Conservation (phyloP, 139 green algal genomes). For the Chlamydomonas eustigma region DNA sequence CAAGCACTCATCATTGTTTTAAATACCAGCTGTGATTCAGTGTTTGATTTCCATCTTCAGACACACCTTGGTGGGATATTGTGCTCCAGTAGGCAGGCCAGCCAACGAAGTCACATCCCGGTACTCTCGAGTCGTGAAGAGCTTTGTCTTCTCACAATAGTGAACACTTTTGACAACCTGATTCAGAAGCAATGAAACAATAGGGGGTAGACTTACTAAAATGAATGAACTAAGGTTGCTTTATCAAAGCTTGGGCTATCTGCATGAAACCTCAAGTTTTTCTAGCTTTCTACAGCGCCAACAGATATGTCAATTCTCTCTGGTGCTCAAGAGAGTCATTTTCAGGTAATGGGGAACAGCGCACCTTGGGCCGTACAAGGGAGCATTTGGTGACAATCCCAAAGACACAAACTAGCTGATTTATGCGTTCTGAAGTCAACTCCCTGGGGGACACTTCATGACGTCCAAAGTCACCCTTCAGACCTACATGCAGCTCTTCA, state of each 20-base stretch:
- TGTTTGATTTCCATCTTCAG: too few species aligned
- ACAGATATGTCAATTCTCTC: too few species aligned
- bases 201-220: too few species aligned
- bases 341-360: too few species aligned
- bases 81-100: conserved; percentile 56
- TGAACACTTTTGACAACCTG: conserved; percentile 76
- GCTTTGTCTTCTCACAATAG: conserved; percentile 75
- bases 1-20: too few species aligned
- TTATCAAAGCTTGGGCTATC: too few species aligned
- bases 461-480: conserved; percentile 89
- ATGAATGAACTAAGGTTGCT: too few species aligned
- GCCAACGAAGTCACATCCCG: conserved; percentile 81
- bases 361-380: conserved; percentile 85
- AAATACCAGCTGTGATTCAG: too few species aligned
- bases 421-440: conserved; percentile 71
- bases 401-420: conserved; percentile 83
- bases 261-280: too few species aligned
- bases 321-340: too few species aligned
- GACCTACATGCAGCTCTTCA: conserved; percentile 64
- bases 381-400: conserved; percentile 92
- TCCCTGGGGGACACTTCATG: conserved; percentile 78
- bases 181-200: too few species aligned
- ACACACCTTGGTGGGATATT: conserved; percentile 84
- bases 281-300: too few species aligned
- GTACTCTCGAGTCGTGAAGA: conserved; percentile 78